phyloP scores from a whole-genome alignment of 2,329 filamentous ascomycete genomes.

The Didymella glomerata region DNA sequence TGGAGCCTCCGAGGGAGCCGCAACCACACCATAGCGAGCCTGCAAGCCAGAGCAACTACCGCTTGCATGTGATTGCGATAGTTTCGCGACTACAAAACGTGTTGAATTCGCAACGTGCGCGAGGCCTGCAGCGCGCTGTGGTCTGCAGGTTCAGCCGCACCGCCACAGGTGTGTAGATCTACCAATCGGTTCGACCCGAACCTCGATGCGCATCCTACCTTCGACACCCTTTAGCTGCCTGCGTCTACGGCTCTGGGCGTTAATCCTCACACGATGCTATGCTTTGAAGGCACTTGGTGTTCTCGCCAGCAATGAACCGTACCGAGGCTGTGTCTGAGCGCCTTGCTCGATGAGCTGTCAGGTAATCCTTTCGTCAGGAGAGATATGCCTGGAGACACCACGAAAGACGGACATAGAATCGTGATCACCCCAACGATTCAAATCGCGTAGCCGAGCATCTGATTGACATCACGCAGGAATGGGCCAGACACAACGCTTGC shows the following conservation, averaged over 20 bases:
- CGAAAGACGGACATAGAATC: not conserved
- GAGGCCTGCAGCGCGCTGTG: not conserved
- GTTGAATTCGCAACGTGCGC: constrained; percentile 9
- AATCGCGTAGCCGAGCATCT: not conserved
- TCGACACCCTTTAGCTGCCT: not conserved
- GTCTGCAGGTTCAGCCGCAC: constrained; percentile 15
- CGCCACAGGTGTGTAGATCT: not conserved
- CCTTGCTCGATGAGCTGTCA: not conserved
- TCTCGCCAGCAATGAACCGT: not conserved
- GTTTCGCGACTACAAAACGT: constrained; percentile 3
- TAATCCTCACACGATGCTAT: not conserved
- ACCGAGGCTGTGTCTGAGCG: not conserved
- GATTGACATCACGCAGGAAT: constrained; percentile 6
- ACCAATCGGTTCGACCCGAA: constrained; percentile 13
- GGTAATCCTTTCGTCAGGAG: not conserved
- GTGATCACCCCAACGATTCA: not conserved
- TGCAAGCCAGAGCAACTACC: constrained; percentile 9
- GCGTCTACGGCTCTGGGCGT: not conserved
- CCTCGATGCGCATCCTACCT: not conserved
- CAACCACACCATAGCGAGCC: constrained; percentile 15
- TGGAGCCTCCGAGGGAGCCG: constrained; percentile 16
- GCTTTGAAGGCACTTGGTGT: not conserved
- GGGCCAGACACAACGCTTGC: constrained; percentile 13
- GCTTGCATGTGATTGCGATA: constrained; percentile 16
- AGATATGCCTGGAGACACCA: not conserved